Conservation (phyloP, 345 rosid genomes). For the Xanthoceras sorbifolium region DNA sequence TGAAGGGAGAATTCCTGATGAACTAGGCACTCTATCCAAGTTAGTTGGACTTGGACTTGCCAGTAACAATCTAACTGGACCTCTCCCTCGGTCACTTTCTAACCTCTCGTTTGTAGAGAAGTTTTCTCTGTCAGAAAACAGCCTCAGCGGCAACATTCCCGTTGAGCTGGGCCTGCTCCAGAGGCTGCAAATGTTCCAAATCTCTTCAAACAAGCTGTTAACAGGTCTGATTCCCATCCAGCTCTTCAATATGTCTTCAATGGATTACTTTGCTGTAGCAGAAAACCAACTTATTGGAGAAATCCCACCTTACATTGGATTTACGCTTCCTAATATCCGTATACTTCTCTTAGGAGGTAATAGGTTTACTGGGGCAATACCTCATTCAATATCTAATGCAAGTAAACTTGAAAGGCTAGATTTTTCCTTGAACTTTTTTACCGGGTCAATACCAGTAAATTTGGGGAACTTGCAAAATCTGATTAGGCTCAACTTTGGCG, state of each 20-base stretch:
- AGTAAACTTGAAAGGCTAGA: slow-evolving; percentile 17
- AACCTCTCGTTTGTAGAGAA: slow-evolving; percentile 22
- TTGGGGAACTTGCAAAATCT: slow-evolving; percentile 32
- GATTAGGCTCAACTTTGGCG: slow-evolving; percentile 17
- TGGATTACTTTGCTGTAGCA: slow-evolving; percentile 1
- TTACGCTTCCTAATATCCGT: slow-evolving; percentile 26
- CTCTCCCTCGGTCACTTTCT: slow-evolving; percentile 25
- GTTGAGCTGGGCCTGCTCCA: slow-evolving; percentile 22
- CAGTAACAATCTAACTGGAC: slow-evolving; percentile 28
- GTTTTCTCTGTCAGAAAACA: slow-evolving; percentile 27
- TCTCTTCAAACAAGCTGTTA: slow-evolving; percentile 19
- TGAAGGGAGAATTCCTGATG: slow-evolving; percentile 27
- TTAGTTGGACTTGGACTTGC: slow-evolving; percentile 21
- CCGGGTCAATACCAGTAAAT: slow-evolving; percentile 30
- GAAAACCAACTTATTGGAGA: slow-evolving; percentile 23
- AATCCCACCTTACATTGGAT: slow-evolving; percentile 27
- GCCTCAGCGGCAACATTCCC: slow-evolving; percentile 29
- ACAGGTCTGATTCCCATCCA: slow-evolving; percentile 34
- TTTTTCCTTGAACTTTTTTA: background rate
- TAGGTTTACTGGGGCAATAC: slow-evolving; percentile 29
- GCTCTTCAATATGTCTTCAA: slow-evolving; percentile 24
- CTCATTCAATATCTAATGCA: slow-evolving; percentile 28
- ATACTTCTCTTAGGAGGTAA: slow-evolving; percentile 17
- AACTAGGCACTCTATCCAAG: slow-evolving; percentile 27
- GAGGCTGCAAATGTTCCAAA: slow-evolving; percentile 21